These are phyloP conservation scores for Scorias spongiosa DNA, from an alignment of 2,329 filamentous ascomycete genomes.

Conservation along the genomic window DNA sequence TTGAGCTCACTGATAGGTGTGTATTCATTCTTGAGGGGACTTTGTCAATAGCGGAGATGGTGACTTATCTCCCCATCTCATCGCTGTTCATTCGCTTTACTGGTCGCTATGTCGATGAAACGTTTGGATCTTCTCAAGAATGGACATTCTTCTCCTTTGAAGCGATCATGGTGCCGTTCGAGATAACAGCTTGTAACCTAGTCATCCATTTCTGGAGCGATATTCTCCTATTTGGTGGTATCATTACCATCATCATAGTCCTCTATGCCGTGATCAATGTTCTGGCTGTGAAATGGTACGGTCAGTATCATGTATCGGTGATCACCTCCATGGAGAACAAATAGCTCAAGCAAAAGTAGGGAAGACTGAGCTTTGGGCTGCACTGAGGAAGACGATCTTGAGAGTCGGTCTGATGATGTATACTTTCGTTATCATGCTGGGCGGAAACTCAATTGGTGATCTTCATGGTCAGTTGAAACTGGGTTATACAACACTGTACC, in stretches of 20 bases:
- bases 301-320: slow-evolving; percentile 53
- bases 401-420: slow-evolving; percentile 58
- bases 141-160: slow-evolving; percentile 50
- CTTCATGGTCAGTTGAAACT: slow-evolving; percentile 20
- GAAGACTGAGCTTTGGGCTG: slow-evolving; percentile 35
- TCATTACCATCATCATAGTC: slow-evolving; percentile 45
- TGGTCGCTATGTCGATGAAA: slow-evolving; percentile 62
- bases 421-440: slow-evolving; percentile 71
- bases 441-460: slow-evolving; percentile 17
- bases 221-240: slow-evolving; percentile 36
- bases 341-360: slow-evolving; percentile 21
- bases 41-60: slow-evolving; percentile 53
- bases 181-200: slow-evolving; percentile 64
- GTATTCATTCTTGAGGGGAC: slow-evolving; percentile 8
- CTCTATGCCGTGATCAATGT: slow-evolving; percentile 50
- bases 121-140: slow-evolving; percentile 64
- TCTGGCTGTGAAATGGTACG: slow-evolving; percentile 59
- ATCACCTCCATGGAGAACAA: too few species aligned
- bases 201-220: slow-evolving; percentile 67
- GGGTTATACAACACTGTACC: slow-evolving; percentile 24
- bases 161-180: slow-evolving; percentile 73
- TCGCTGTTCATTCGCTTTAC: slow-evolving; percentile 69
- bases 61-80: slow-evolving; percentile 60
- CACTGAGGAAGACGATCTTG: slow-evolving; percentile 42
- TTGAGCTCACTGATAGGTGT: slow-evolving; percentile 17